phyloP scores from a whole-genome alignment of 208 protist species.

The Wallacemonas sp. region DNA sequence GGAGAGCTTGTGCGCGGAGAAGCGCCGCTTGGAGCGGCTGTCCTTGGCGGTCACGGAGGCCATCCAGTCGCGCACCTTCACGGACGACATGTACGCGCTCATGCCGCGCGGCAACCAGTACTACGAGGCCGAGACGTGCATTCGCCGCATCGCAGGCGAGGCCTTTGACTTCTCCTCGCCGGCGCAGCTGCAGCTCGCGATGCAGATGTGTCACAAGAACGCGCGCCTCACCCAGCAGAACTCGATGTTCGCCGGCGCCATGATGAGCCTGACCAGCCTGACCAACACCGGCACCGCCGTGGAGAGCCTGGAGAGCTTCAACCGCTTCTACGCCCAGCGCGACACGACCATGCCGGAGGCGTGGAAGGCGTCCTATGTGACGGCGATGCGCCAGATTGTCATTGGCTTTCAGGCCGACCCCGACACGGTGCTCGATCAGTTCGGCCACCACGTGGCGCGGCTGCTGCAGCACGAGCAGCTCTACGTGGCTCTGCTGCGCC shows the following conservation, averaged over 20 bases:
- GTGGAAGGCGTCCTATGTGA: conserved; percentile 20
- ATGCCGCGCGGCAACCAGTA: conserved; percentile 16
- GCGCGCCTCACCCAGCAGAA: conserved; percentile 6
- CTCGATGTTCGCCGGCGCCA: conserved; percentile 14
- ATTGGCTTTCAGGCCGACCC: conserved; percentile 29
- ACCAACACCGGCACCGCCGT: conserved; percentile 12
- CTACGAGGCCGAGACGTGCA: conserved; percentile 16
- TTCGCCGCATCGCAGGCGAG: conserved; percentile 22
- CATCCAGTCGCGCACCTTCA: conserved; percentile 12
- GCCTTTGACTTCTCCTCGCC: conserved; percentile 24
- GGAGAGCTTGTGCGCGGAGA: not conserved
- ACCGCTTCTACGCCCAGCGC: conserved; percentile 13
- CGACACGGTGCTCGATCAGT: conserved; percentile 12
- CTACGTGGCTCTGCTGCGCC: conserved; percentile 32
- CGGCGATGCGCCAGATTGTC: conserved; percentile 28
- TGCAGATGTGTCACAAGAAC: conserved; percentile 17
- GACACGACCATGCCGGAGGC: conserved; percentile 14
- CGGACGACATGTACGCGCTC: conserved; percentile 4
- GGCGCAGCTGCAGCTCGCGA: not conserved
- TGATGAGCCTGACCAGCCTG: conserved; percentile 8
- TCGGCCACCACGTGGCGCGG: conserved; percentile 23
- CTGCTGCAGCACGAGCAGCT: conserved; percentile 31
- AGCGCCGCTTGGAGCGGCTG: conserved; percentile 12
- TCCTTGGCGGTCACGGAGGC: conserved; percentile 5
- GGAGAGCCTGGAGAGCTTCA: conserved; percentile 14